phyloP scores from a whole-genome alignment of 306 rosid species.

The Glycine tomentella region DNA sequence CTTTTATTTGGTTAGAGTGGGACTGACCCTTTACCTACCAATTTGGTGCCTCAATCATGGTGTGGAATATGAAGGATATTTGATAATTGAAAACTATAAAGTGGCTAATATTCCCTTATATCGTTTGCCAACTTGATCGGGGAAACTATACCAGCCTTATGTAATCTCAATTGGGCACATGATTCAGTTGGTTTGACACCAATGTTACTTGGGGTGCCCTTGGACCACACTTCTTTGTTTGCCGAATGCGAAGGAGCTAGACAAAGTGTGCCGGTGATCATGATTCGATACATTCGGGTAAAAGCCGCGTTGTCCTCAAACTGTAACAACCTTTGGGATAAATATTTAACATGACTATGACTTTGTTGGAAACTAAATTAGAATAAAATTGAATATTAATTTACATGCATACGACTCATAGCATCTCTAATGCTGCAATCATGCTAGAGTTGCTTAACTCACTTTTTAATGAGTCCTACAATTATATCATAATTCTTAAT shows the following conservation, averaged over 20 bases:
- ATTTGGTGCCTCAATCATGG: conserved; percentile 67
- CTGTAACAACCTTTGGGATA: conserved; percentile 52
- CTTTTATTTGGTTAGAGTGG: conserved; percentile 47
- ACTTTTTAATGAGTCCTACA: not conserved
- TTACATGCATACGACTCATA: too few relatives aligned
- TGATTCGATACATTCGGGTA: conserved; percentile 46
- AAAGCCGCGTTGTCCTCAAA: conserved; percentile 42
- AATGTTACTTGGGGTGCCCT: conserved; percentile 25
- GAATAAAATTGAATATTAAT: not conserved
- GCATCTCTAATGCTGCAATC: too few relatives aligned
- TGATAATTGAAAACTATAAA: conserved; percentile 46
- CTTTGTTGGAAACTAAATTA: conserved; percentile 7
- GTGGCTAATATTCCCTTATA: conserved; percentile 44
- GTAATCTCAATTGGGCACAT: conserved; percentile 39
- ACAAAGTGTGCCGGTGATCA: conserved; percentile 56
- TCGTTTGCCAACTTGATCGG: conserved; percentile 39
- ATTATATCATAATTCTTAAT: too few relatives aligned
- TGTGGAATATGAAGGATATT: conserved; percentile 39
- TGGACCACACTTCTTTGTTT: conserved; percentile 46
- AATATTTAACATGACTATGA: not conserved
- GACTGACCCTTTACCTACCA: conserved; percentile 76
- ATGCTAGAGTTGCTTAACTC: not conserved
- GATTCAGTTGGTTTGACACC: conserved; percentile 36
- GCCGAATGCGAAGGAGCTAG: conserved; percentile 48
- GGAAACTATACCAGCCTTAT: conserved; percentile 21